phyloP scores from a whole-genome alignment of 2,329 filamentous ascomycete species.

The Calonectria crousiana region DNA sequence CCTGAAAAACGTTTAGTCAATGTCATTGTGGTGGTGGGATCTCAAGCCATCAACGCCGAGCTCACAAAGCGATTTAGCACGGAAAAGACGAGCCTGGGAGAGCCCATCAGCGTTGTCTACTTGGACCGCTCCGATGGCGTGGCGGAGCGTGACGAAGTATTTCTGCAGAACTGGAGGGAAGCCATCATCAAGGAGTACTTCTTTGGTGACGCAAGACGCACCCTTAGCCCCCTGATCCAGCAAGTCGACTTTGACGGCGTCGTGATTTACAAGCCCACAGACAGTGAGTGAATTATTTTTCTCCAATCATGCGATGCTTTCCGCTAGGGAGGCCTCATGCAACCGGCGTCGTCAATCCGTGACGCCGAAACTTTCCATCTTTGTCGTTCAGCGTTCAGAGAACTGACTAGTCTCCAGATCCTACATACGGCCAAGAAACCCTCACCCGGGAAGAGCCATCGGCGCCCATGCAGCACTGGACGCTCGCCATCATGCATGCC shows the following conservation, averaged over 20 bases:
- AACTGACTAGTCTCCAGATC: slow-evolving; percentile 35
- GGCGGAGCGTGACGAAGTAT: slow-evolving; percentile 78
- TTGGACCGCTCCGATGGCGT: slow-evolving; percentile 90
- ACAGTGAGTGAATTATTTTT: slow-evolving; percentile 59
- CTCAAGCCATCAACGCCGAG: slow-evolving; percentile 80
- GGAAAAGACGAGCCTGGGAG: slow-evolving; percentile 68
- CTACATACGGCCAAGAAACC: slow-evolving; percentile 50
- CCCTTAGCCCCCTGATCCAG: slow-evolving; percentile 89
- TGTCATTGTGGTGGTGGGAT: slow-evolving; percentile 84
- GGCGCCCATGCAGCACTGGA: slow-evolving; percentile 79
- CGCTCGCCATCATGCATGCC: slow-evolving; percentile 88
- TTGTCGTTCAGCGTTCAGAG: neutral
- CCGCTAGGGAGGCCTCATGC: neutral
- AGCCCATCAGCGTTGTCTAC: slow-evolving; percentile 79
- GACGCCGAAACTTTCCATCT: slow-evolving; percentile 1
- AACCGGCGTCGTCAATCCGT: neutral
- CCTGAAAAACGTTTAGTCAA: slow-evolving; percentile 73
- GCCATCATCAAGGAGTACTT: slow-evolving; percentile 92
- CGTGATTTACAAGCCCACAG: slow-evolving; percentile 77
- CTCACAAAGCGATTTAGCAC: slow-evolving; percentile 76
- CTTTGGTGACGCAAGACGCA: slow-evolving; percentile 83
- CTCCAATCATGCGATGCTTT: neutral
- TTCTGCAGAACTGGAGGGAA: slow-evolving; percentile 80
- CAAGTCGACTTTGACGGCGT: slow-evolving; percentile 83
- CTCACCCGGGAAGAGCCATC: slow-evolving; percentile 76